Evolutionary conservation across 2,329 filamentous ascomycete genomes (phyloP), one percentile per base, ranked within the genome.

Genomic region (Pseudophaeomoniella oleicola): DNA sequence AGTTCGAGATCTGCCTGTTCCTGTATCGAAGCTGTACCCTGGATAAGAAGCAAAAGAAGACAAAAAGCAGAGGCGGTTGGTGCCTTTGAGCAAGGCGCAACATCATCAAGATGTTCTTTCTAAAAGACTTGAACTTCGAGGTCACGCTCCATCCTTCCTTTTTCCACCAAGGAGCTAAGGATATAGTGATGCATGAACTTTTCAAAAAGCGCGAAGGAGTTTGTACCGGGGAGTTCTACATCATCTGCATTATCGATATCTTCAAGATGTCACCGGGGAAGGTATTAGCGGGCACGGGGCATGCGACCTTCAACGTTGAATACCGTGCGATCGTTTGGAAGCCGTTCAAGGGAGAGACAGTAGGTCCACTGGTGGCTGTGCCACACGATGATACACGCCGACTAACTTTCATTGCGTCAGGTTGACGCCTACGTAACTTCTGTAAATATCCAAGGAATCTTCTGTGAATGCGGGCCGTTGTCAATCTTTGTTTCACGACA

Each of bases 261-360:
- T 87, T 92, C 51, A 83, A 94, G 48, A 88, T 96, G 51, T 92
- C 85, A 12, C 86, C 94, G 53, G 87, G 87, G 10, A 80, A 85
- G 48, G 88, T 98, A 43, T 72, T 94, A 39, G 88, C 90, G 3
- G 84, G 88, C 5, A 93, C 81, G 43, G 90, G 87, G 6, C 71
- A 92, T 47, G 88, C 90, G 14, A 85, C 94, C 60, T 98, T 94
- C 56, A 93, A 83, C 1, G 86, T 98, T 34, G 78, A 82, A 50
- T 98, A 94, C 57, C 83, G 87, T 42, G 90, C 90, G 37, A 88
- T 98, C 41, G 85, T 98, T 39, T 98, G 88, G 88, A 76, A 88
- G 52, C 90, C 90, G 9, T 98, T 96, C 69, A 88, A 90, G 62
- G 88, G 90, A 53, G 90, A 98, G 70, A 93, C 90, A 58, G 90